Evolutionary conservation across 2,329 filamentous ascomycete genomes (phyloP), one percentile per base, ranked within the genome.

Genomic region (Emydomyces testavorans): DNA sequence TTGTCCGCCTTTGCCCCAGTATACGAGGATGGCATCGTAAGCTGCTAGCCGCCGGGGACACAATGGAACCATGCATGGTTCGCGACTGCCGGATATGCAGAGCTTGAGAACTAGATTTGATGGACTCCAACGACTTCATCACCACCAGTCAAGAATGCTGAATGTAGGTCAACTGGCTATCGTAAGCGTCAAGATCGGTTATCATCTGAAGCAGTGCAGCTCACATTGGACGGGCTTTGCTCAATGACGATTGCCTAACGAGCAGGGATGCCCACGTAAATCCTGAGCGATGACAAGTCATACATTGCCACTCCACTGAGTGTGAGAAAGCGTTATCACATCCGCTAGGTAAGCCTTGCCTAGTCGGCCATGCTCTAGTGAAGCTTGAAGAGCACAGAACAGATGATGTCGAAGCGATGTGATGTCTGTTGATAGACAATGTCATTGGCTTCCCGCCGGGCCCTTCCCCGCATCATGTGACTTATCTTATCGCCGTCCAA

Each of bases 1-100:
- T 29, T 20, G 29, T 29, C 36, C 46, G 38, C 24, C 35, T 29
- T 20, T 47, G 45, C 23, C 38, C 24, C n/a, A 26, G 13, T 18
- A 11, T 20, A 26, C 16, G 28, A 24, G 45, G 21, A 24, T 39
- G 26, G 24, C 4, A 18, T 35, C 18, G 35, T 32, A 35, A 7
- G 13, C 20, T 40, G 28, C 24, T 32, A 7, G 28, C 15, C 20
- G 36, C 18, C 2, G 16, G n/a, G n/a, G n/a, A 26, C 20, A 21
- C 36, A 16, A 16, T 6, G 6, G 24, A 15, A 13, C 18, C 26
- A 40, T 13, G 7, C 3, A 32, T 1, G 8, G n/a, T 16, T n/a
- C 37, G 18, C 16, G 28, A 24, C 18, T 32, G 45, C 11, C 28
- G 26, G 6, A 34, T 16, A 4, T 15, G 6, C 1, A 26, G 13